Conservation (phyloP, 768 basidiomycete species). For the Coprinopsis strossmayeri region DNA sequence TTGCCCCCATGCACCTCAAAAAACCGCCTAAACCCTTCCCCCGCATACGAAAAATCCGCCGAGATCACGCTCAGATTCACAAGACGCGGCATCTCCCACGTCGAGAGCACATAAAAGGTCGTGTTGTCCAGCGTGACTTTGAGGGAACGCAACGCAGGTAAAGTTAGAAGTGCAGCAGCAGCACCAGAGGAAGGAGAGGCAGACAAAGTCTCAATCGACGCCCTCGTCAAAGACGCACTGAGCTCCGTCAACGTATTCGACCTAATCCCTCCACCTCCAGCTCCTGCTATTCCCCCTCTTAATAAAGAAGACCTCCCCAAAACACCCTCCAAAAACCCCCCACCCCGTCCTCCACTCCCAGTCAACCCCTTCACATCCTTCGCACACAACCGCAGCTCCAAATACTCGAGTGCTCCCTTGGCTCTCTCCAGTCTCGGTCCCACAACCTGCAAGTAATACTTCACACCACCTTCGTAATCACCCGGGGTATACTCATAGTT, state of each 20-base stretch:
- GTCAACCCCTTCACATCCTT: slow-evolving; percentile 27
- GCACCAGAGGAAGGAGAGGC: slow-evolving; percentile 6
- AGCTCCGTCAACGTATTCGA: background rate
- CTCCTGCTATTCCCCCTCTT: no score
- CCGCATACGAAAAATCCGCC: slow-evolving; percentile 67
- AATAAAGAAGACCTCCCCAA: no score
- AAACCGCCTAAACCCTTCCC: slow-evolving; percentile 56
- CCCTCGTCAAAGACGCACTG: slow-evolving; percentile 7
- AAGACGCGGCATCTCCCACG: slow-evolving; percentile 61
- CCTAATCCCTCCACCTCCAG: slow-evolving; percentile 1
- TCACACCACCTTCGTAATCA: slow-evolving; percentile 33
- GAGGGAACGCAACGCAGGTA: slow-evolving; percentile 63
- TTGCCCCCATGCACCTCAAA: slow-evolving; percentile 60
- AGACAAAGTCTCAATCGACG: slow-evolving; percentile 7
- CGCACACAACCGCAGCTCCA: slow-evolving; percentile 59
- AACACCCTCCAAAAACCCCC: background rate
- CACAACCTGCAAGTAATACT: slow-evolving; percentile 49
- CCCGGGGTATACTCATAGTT: slow-evolving; percentile 46
- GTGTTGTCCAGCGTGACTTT: slow-evolving; percentile 68
- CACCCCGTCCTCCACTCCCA: background rate
- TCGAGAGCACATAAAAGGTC: slow-evolving; percentile 59
- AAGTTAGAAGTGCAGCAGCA: no score
- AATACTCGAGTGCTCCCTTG: slow-evolving; percentile 52
- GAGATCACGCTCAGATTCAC: slow-evolving; percentile 61
- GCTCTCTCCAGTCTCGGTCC: slow-evolving; percentile 46